phyloP scores from a whole-genome alignment of 495 filamentous ascomycete genomes.

The Lasiosphaeria hispida region DNA sequence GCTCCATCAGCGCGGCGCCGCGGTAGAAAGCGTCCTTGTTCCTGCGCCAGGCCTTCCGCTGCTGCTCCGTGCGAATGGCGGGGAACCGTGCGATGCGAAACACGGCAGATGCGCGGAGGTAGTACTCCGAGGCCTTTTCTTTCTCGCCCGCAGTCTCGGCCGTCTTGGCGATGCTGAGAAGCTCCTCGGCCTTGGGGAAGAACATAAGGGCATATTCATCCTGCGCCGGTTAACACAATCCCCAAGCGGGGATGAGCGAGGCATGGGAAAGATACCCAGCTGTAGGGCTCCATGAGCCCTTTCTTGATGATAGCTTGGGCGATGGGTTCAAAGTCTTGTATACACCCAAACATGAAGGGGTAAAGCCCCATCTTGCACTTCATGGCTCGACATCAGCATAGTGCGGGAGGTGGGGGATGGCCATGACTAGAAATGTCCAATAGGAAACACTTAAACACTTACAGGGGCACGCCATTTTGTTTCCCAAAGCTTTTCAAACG shows the following conservation, averaged over 20 bases:
- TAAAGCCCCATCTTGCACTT: conserved; percentile 57
- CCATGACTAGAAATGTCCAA: too few species aligned
- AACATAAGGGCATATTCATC: conserved; percentile 63
- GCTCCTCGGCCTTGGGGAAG: conserved; percentile 55
- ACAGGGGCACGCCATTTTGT: too few species aligned
- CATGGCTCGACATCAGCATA: too few species aligned
- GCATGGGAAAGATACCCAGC: conserved; percentile 31
- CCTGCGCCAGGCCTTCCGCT: conserved; percentile 56
- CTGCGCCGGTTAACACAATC: not conserved
- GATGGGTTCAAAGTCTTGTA: conserved; percentile 66
- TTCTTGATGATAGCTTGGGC: conserved; percentile 53
- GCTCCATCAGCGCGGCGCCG: conserved; percentile 39
- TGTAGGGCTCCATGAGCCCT: conserved; percentile 32
- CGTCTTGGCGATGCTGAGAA: conserved; percentile 47
- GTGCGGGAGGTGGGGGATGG: too few species aligned
- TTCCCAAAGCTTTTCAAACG: too few species aligned
- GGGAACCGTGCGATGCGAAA: conserved; percentile 70
- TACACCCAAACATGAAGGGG: conserved; percentile 65
- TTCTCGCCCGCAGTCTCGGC: conserved; percentile 43
- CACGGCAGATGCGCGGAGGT: conserved; percentile 61
- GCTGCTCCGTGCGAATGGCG: conserved; percentile 40
- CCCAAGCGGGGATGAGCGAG: too few species aligned
- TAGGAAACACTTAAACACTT: too few species aligned
- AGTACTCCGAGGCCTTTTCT: conserved; percentile 58
- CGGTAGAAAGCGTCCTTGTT: conserved; percentile 51